A percentile compares a stretch with the other conserved stretches of the same genome.
These are phyloP conservation scores for Scleromitrula shiraiana DNA, from an alignment of 2,329 filamentous ascomycete species.

Conservation along the genomic window DNA sequence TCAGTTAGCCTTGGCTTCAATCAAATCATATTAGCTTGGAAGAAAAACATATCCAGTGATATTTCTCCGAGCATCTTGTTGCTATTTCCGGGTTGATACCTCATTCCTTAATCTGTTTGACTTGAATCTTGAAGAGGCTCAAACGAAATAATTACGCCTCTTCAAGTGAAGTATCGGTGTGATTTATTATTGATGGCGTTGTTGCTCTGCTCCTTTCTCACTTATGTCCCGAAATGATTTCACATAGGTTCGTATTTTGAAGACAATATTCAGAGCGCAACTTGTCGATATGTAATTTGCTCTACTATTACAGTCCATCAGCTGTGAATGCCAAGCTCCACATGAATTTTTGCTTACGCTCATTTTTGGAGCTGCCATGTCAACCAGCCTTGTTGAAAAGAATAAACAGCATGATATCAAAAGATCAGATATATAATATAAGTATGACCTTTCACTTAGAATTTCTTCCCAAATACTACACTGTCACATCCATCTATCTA, in stretches of 20 bases:
- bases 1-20: slow-evolving; percentile 1
- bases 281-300: not conserved
- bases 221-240: not conserved
- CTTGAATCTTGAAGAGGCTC: not conserved
- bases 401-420: not conserved
- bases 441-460: too few species aligned
- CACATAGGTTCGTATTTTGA: not conserved
- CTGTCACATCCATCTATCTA: not conserved
- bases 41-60: not conserved
- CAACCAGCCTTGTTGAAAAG: not conserved
- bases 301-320: not conserved
- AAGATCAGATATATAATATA: not conserved
- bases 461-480: too few species aligned
- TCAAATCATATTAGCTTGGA: not conserved
- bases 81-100: not conserved
- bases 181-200: not conserved
- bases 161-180: not conserved
- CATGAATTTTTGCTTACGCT: not conserved
- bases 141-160: not conserved
- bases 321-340: not conserved
- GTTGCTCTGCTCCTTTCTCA: not conserved
- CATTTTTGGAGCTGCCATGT: not conserved
- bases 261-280: too few species aligned
- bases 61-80: not conserved
- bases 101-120: not conserved